Percentiles rank a stretch among this genome's conserved stretches.
Conservation (phyloP, 495 filamentous ascomycete species). For the Xylaria palmicola region DNA sequence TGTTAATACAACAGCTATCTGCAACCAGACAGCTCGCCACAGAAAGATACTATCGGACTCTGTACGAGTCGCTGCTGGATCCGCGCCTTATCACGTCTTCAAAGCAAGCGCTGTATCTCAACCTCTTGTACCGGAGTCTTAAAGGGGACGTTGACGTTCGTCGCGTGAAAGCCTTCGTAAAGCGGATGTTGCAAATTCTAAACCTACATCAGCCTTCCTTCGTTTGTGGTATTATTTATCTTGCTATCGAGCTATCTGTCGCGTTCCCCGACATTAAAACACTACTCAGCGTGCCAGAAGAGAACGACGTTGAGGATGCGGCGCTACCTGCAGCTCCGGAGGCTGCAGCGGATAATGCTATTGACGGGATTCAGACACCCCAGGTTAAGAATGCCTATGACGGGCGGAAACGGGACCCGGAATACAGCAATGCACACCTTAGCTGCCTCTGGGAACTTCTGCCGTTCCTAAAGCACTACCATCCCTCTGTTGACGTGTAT, state of each 20-base stretch:
- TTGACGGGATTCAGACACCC: slow-evolving; percentile 9
- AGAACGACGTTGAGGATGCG: slow-evolving; percentile 47
- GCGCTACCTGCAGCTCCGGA: slow-evolving; percentile 20
- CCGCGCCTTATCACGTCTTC: slow-evolving; percentile 84
- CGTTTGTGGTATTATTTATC: slow-evolving; percentile 81
- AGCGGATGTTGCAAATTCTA: slow-evolving; percentile 84
- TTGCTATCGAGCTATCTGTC: slow-evolving; percentile 76
- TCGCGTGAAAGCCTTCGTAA: slow-evolving; percentile 92
- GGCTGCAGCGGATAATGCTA: slow-evolving; percentile 9
- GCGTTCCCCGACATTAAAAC: slow-evolving; percentile 72
- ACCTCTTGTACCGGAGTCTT: slow-evolving; percentile 81
- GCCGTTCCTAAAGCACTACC: slow-evolving; percentile 80
- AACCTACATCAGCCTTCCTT: slow-evolving; percentile 88
- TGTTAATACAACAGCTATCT: slow-evolving; percentile 92
- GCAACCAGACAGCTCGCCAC: slow-evolving; percentile 69
- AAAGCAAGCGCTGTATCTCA: slow-evolving; percentile 92
- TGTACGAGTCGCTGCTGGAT: slow-evolving; percentile 94
- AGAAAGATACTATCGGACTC: slow-evolving; percentile 89
- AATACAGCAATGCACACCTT: slow-evolving; percentile 83
- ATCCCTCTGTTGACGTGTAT: slow-evolving; percentile 92
- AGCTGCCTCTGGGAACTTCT: slow-evolving; percentile 92
- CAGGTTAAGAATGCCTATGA: slow-evolving; percentile 59
- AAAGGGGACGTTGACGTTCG: slow-evolving; percentile 84
- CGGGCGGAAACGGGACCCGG: slow-evolving; percentile 84
- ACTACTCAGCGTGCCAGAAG: slow-evolving; percentile 72